These are phyloP conservation scores for Pestalotiopsis fici DNA, from an alignment of 2,329 filamentous ascomycete species.

Conservation along the genomic window DNA sequence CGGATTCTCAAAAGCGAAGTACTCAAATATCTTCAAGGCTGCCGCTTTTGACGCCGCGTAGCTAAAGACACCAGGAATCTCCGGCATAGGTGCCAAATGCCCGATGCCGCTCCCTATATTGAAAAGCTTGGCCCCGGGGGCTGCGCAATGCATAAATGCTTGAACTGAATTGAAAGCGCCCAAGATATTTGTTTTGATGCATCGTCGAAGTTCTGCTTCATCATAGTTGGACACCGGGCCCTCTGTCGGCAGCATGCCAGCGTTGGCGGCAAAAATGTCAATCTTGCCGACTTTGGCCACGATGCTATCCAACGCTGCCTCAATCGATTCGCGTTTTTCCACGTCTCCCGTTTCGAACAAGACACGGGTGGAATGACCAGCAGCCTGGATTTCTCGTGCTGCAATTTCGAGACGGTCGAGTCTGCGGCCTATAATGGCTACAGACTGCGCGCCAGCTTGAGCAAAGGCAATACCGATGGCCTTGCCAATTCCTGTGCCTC, in stretches of 20 bases:
- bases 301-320: slow-evolving; percentile 31
- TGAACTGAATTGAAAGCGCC: background rate
- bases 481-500: slow-evolving; percentile 44
- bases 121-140: background rate
- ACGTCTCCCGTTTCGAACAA: slow-evolving; percentile 31
- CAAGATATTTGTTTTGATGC: background rate
- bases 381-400: slow-evolving; percentile 31
- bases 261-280: slow-evolving; percentile 41
- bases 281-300: slow-evolving; percentile 27
- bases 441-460: slow-evolving; percentile 40
- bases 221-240: background rate
- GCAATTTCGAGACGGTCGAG: slow-evolving; percentile 33
- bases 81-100: background rate
- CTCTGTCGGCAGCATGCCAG: slow-evolving; percentile 18
- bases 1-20: slow-evolving; percentile 39
- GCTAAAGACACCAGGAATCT: background rate
- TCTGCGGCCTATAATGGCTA: slow-evolving; percentile 44
- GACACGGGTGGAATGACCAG: slow-evolving; percentile 28
- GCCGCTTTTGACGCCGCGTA: background rate
- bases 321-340: slow-evolving; percentile 27
- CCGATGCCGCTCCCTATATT: background rate
- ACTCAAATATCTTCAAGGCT: background rate
- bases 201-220: background rate
- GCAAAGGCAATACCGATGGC: slow-evolving; percentile 43
- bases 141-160: background rate